Conservation (phyloP, 306 rosid species). For the Oxytropis ochrocephala region DNA sequence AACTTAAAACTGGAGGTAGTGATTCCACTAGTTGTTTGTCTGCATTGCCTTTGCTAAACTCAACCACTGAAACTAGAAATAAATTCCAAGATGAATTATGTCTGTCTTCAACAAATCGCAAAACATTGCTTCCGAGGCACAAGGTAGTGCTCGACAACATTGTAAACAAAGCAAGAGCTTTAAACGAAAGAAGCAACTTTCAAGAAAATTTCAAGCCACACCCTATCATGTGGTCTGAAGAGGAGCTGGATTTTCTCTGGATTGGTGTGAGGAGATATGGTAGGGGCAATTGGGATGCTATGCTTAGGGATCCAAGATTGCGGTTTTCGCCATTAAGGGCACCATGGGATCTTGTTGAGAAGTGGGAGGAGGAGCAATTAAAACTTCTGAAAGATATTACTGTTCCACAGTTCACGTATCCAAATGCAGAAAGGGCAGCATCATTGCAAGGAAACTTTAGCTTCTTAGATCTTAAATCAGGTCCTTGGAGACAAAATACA, state of each 20-base stretch:
- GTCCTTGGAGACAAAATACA: conserved; percentile 28
- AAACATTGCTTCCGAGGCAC: conserved; percentile 32
- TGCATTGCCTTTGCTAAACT: conserved; percentile 30
- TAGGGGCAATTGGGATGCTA: conserved; percentile 58
- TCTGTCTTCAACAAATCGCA: conserved; percentile 28
- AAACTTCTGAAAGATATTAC: conserved; percentile 34
- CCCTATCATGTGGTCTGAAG: conserved; percentile 52
- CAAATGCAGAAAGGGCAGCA: conserved; percentile 17
- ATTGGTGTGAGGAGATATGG: conserved; percentile 71
- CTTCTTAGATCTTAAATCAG: conserved; percentile 26
- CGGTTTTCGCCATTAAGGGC: conserved; percentile 44
- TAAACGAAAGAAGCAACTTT: conserved; percentile 32
- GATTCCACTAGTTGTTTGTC: conserved; percentile 27
- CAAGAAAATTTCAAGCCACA: conserved; percentile 29
- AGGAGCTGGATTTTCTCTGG: conserved; percentile 76
- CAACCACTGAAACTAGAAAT: conserved; percentile 29
- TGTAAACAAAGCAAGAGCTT: conserved; percentile 37
- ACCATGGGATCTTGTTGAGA: conserved; percentile 55
- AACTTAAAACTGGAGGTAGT: conserved; percentile 24
- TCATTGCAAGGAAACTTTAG: conserved; percentile 18
- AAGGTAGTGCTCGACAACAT: conserved; percentile 40
- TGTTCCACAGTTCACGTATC: conserved; percentile 34
- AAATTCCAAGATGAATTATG: conserved; percentile 30
- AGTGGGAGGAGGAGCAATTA: conserved; percentile 58
- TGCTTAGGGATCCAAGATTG: conserved; percentile 58